phyloP scores from a whole-genome alignment of 1,139 yeast species.

The Candida sanyaensis region DNA sequence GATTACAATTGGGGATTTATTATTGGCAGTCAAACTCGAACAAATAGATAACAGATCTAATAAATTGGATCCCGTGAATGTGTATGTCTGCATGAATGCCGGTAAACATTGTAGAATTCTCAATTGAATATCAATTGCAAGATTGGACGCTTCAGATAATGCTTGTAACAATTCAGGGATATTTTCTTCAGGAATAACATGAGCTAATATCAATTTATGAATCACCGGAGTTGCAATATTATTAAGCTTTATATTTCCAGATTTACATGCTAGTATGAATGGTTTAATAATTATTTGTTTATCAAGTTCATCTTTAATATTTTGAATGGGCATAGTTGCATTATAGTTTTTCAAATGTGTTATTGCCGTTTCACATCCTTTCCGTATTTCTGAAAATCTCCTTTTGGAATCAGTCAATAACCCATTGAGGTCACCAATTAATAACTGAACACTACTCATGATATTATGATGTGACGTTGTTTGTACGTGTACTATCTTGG shows the following conservation, averaged over 20 bases:
- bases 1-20: conserved; percentile 74
- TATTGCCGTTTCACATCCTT: conserved; percentile 65
- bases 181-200: conserved; percentile 51
- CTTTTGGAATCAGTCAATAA: conserved; percentile 73
- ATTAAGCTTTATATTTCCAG: conserved; percentile 74
- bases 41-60: conserved; percentile 68
- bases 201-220: conserved; percentile 54
- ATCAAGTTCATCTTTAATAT: conserved; percentile 28
- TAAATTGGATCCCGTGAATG: conserved; percentile 58
- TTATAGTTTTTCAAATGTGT: conserved; percentile 41
- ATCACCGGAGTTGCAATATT: conserved; percentile 71
- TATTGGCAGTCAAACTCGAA: conserved; percentile 66
- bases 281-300: conserved; percentile 65
- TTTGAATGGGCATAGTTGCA: conserved; percentile 18
- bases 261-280: conserved; percentile 68
- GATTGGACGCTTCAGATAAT: conserved; percentile 69
- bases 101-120: conserved; percentile 88
- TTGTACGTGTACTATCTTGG: too few species aligned
- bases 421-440: conserved; percentile 56
- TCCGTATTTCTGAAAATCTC: conserved; percentile 63
- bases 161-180: conserved; percentile 62
- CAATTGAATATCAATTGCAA: conserved; percentile 81
- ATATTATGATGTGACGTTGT: too few species aligned
- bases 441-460: conserved; percentile 46
- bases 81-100: conserved; percentile 65